Base-by-base conservation (phyloP, 176 grass and related monocot genomes). In the Ananas comosus region DNA sequence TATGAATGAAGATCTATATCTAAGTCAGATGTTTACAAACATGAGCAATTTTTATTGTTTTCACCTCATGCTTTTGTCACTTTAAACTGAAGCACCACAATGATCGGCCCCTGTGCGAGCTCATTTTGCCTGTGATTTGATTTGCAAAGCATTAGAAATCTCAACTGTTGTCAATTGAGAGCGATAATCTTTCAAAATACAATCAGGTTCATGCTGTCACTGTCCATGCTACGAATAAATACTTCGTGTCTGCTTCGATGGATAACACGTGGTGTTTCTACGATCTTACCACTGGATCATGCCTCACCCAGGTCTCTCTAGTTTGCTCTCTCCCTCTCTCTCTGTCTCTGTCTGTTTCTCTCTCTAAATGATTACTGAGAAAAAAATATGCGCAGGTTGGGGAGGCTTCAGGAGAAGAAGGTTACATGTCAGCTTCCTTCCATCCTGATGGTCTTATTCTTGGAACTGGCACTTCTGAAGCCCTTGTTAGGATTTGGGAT, bases 201-300 rank as follows among this genome's bases (percentile, higher is more conserved):
- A 72, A 27, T 73, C 70, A 99, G 95, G 90, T 99, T 59, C 87
- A 99, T 88, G 95, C 90, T 76, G 90, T 99, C 25, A 94, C 95
- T 61, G 80, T 99, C 22, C 95, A 99, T 86, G 95, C 90, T 6
- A 99, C 95, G 47, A 85, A 91, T 64, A 99, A 91, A 67, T 99
- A 94, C 76, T 91, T 93, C 51, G 95, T 94, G 67, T 88, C 85
- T 18, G 95, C 85, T 78, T 82, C 87, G 48, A 86, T 88, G 95
- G 95, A 99, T 86, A 91, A 91, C 78, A 84, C 95, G 3, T 99
- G 95, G 95, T 99, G 95, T 79, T 99, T 99, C 85, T 94, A 99
- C 82, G 95, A 99, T 80, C 83, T 99, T 19, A 78, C 82, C 59
- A 84, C 87, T 73, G 95, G 90, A 72, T 90, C 87, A 68, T 99